Conservation (phyloP, 768 basidiomycete genomes). For the Mycena rosella region DNA sequence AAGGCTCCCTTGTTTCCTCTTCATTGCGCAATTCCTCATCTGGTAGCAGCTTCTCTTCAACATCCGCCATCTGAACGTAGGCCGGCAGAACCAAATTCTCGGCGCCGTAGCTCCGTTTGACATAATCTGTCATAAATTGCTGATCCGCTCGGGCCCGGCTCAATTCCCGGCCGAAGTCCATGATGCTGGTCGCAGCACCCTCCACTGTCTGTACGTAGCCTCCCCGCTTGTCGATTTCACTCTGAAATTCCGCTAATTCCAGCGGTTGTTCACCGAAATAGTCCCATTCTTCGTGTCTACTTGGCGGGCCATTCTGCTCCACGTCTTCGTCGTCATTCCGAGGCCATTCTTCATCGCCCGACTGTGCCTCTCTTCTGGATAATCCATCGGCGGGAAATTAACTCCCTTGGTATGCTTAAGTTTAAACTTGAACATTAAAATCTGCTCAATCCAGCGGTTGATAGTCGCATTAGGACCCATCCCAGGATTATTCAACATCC, state of each 20-base stretch:
- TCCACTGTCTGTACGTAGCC: constrained; percentile 11
- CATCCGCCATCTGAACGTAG: constrained; percentile 7
- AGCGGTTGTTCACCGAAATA: constrained; percentile 17
- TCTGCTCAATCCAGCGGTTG: too few species aligned
- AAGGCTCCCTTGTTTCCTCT: constrained; percentile 9
- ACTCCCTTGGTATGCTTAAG: too few species aligned
- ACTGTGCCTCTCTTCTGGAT: constrained; percentile 29
- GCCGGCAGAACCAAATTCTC: constrained; percentile 6
- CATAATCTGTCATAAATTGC: not conserved
- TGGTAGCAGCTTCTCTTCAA: constrained; percentile 8
- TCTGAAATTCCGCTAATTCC: constrained; percentile 24
- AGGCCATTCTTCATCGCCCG: constrained; percentile 10
- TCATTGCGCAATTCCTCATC: constrained; percentile 4
- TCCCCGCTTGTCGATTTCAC: constrained; percentile 23
- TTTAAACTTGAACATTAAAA: too few species aligned
- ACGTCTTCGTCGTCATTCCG: not conserved
- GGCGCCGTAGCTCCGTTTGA: not conserved
- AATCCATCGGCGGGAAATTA: constrained; percentile 32
- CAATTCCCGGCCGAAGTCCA: constrained; percentile 9
- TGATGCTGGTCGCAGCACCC: not conserved
- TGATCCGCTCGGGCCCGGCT: not conserved
- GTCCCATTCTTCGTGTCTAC: constrained; percentile 12
- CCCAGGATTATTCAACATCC: too few species aligned
- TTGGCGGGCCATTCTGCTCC: constrained; percentile 12
- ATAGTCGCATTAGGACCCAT: too few species aligned